Conservation (phyloP, 2,329 filamentous ascomycete species). For the Tympanopsis confertula region DNA sequence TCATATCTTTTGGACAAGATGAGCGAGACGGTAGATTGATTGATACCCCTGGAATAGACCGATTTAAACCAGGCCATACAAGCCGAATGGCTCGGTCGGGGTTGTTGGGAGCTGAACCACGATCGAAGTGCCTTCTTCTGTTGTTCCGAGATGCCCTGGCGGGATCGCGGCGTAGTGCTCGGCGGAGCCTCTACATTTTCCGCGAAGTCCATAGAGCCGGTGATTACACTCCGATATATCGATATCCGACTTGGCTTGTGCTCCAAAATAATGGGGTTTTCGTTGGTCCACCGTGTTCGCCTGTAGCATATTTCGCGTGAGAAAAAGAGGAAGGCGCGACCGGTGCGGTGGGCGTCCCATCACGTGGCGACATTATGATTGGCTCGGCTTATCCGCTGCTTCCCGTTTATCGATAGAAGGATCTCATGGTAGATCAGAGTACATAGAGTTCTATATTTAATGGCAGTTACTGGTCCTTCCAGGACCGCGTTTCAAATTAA, state of each 20-base stretch:
- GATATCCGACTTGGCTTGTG: background rate
- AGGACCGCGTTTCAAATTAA: too few relatives aligned
- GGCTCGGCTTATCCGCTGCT: too few relatives aligned
- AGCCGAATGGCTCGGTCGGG: background rate
- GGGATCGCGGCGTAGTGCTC: background rate
- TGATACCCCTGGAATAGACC: background rate
- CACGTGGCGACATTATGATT: too few relatives aligned
- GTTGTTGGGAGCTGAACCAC: background rate
- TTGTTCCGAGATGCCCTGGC: background rate
- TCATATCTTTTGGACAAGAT: background rate
- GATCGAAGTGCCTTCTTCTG: background rate
- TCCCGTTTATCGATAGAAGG: too few relatives aligned
- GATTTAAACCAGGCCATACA: background rate
- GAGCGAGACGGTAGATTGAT: background rate
- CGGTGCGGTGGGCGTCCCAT: too few relatives aligned
- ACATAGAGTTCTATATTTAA: too few relatives aligned
- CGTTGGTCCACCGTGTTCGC: slow-evolving; percentile 15
- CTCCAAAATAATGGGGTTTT: slow-evolving; percentile 11
- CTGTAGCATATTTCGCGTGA: too few relatives aligned
- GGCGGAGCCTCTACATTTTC: background rate
- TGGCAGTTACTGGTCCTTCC: too few relatives aligned
- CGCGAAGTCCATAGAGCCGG: background rate
- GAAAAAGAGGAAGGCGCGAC: too few relatives aligned
- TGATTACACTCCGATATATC: background rate
- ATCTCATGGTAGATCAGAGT: too few relatives aligned